Evolutionary conservation across 805 yeast genomes (phyloP), one percentile per base, ranked within the genome.

Genomic region (Jamesozyma lodderae): DNA sequence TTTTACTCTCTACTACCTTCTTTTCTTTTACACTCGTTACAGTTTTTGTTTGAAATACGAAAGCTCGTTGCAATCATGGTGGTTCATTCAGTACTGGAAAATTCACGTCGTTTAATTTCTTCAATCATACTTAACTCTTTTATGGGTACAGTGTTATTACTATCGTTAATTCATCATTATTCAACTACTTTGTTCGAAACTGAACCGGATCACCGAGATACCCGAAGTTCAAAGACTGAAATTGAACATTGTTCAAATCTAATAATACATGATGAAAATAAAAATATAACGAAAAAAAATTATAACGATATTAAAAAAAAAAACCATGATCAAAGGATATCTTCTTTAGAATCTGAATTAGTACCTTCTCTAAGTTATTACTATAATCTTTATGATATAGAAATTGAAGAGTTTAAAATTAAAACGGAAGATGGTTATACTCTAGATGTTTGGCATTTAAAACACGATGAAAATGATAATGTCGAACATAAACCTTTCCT

Each of bases 371-470:
- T 90, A 35, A 57, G 72, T 19, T 85, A 82, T 54, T 90, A 88
- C 53, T 79, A 81, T 13, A 62, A 66, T 28, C 67, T 78, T 22
- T 61, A 79, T 35, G 82, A 77, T 0, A 62, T 83, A 15, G 76
- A 71, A 14, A 63, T 86, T 30, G 72, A 70, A 34, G 77, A 71
- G 37, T 75, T 73, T 52, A 70, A 67, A 22, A 65, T 87, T 3
- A 65, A 73, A 8, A 88, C 97, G 0, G 64, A 67, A n/a, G 97
- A 92, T 59, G 95, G 95, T 1, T 87, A 73, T 55, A 64, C 75
- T 2, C 62, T 92, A 15, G 67, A 68, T 0, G 56, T 87, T 34
- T 78, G 82, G 53, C 73, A 85, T 33, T 37, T 57, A 24, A 48
- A 43, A 17, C 45, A 41, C 7, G 28, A 32, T 4, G n/a, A n/a